Conservation (phyloP, 805 yeast genomes). For the Schwanniomyces occidentalis region DNA sequence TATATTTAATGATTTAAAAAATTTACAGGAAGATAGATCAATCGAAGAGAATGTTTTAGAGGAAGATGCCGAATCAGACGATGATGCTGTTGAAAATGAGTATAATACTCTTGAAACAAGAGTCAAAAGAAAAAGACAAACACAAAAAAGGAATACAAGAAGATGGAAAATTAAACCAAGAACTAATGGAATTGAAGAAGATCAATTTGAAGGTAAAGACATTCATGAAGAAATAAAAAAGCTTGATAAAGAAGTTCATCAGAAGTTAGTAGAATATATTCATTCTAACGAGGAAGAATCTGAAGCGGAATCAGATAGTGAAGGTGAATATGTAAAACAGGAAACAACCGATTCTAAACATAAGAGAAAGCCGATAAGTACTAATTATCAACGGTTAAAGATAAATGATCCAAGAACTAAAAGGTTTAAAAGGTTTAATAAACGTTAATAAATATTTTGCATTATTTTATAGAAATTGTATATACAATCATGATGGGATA, state of each 20-base stretch:
- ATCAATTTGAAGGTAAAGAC: conserved; percentile 38
- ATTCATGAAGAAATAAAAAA: conserved; percentile 42
- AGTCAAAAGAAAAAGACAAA: conserved; percentile 32
- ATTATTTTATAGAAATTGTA: not conserved
- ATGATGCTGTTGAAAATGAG: conserved; percentile 12
- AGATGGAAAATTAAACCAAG: conserved; percentile 50
- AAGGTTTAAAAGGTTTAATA: conserved; percentile 26
- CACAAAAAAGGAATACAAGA: conserved; percentile 54
- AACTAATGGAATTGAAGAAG: conserved; percentile 15
- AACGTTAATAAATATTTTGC: not conserved
- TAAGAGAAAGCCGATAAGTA: conserved; percentile 37
- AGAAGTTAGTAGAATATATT: conserved; percentile 22
- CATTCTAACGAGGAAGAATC: conserved; percentile 13
- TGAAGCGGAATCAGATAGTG: conserved; percentile 13
- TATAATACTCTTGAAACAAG: conserved; percentile 10
- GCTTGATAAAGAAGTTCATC: conserved; percentile 27
- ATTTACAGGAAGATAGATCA: conserved; percentile 22
- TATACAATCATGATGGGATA: conserved; percentile 8
- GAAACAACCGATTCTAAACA: conserved; percentile 7
- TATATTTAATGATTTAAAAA: conserved; percentile 47
- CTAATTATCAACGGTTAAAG: conserved; percentile 54
- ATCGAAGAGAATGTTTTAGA: conserved; percentile 9
- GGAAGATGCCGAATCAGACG: conserved; percentile 9
- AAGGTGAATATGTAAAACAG: conserved; percentile 8
- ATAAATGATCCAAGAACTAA: conserved; percentile 48